Evolutionary conservation across 371 early-diverging fungal species (phyloP).

Genomic region (Dichotomocladium elegans): DNA sequence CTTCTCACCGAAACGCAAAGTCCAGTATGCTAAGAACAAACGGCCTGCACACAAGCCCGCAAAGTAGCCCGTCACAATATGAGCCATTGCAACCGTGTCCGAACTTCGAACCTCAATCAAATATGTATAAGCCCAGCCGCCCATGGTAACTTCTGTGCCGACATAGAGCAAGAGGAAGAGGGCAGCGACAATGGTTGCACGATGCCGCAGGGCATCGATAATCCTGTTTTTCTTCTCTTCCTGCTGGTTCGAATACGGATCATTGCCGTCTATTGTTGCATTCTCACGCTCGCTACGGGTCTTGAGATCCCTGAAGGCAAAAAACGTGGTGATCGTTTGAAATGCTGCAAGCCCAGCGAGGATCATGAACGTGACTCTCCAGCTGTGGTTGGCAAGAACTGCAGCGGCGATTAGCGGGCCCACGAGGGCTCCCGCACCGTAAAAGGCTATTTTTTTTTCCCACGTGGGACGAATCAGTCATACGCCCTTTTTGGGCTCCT

Average conservation of each 20-base stretch:
- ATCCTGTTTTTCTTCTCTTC: not conserved
- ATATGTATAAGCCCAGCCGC: slow-evolving; percentile 24
- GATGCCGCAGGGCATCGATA: not conserved
- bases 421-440: slow-evolving; percentile 19
- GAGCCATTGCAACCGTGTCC: slow-evolving; percentile 18
- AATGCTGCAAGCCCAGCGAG: slow-evolving; percentile 8
- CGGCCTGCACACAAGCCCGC: slow-evolving; percentile 22
- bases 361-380: slow-evolving; percentile 16
- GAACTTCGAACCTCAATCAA: slow-evolving; percentile 17
- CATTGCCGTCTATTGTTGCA: no score
- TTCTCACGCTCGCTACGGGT: not conserved
- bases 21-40: slow-evolving; percentile 17
- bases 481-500: no score
- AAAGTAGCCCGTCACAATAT: slow-evolving; percentile 25
- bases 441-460: slow-evolving; percentile 7
- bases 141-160: slow-evolving; percentile 26
- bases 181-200: no score
- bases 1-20: slow-evolving; percentile 22
- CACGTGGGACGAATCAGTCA: no score
- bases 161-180: slow-evolving; percentile 23
- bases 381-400: not conserved
- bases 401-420: slow-evolving; percentile 20
- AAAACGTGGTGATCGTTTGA: not conserved
- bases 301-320: not conserved
- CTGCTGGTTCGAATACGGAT: no score